Evolutionary conservation across 495 filamentous ascomycete species (phyloP).

Genomic region (Podospora pseudoanserina): DNA sequence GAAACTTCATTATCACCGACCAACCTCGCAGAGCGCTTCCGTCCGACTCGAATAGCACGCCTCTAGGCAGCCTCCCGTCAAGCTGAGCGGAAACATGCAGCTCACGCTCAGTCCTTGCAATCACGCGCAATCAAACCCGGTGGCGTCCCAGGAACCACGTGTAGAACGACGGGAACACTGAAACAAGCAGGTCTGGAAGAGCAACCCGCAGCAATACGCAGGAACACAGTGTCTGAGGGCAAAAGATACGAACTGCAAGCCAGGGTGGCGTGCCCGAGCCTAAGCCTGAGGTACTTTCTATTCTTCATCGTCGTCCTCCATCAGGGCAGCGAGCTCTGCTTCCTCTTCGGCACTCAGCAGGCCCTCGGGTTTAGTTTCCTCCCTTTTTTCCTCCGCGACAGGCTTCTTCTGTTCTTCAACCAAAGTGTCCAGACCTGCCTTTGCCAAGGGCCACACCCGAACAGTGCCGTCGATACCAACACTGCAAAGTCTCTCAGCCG

Average conservation of each 20-base stretch:
- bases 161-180: constrained; percentile 12
- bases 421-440: constrained; percentile 55
- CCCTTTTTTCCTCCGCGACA: constrained; percentile 41
- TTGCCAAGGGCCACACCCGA: constrained; percentile 71
- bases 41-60: constrained; percentile 3
- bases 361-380: constrained; percentile 33
- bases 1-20: neutral
- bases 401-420: constrained; percentile 53
- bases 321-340: constrained; percentile 78
- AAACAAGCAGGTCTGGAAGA: neutral
- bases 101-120: constrained; percentile 15
- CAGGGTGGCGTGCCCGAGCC: neutral
- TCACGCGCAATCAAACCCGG: constrained; percentile 19
- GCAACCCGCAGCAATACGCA: neutral
- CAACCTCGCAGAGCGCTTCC: neutral
- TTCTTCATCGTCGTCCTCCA: constrained; percentile 63
- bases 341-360: constrained; percentile 79
- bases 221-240: neutral
- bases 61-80: constrained; percentile 6
- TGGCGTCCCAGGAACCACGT: constrained; percentile 13
- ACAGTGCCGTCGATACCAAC: constrained; percentile 87
- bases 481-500: constrained; percentile 57
- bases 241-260: neutral
- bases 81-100: constrained; percentile 16
- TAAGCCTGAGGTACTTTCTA: constrained; percentile 5